Evolutionary conservation across 305 asterid genomes (phyloP), one percentile per base, ranked within the genome.

Genomic region (Withania somnifera): DNA sequence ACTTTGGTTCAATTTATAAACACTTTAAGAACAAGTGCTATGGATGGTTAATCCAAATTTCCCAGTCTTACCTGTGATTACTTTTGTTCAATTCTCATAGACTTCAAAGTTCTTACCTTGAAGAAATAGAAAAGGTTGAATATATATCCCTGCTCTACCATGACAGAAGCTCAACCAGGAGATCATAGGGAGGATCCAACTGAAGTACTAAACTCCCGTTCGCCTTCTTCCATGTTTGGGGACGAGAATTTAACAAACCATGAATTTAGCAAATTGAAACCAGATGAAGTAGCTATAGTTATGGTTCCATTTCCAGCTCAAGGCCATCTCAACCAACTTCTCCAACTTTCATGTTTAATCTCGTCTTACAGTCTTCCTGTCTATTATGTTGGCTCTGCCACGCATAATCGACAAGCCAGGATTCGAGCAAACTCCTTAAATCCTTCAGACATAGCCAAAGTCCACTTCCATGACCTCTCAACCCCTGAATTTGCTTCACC

Each of bases 261-360:
- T 79, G 50, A 42, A 42, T 14, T 42, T 42, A 3, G 0, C 50
- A 10, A 45, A 3, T 45, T 11, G 15, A 45, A 45, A 45, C 51
- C 10, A 2, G 45, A 38, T 38, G 54, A 79, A 34, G 89, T 82
- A 17, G 88, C 45, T 5, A 88, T 90, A 7, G 85, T 90, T 3
- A 89, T 91, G 90, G 88, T 91, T 77, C 95, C 96, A 2, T 78
- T 89, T 42, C 92, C 88, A 71, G 86, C 86, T 0, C 95, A 90
- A 51, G 92, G 93, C 22, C 95, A 91, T 82, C 92, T 91, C 82
- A 91, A 91, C 83, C 97, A 92, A 86, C 92, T 92, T 87, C 97
- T 92, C 87, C 93, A 90, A 26, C 91, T 91, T 76, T 42, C 88
- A 81, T 89, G 89, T 86, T 87, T 88, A 60, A 63, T 92, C 75